Base-by-base conservation (phyloP, 2,329 filamentous ascomycete species). In the Aquanectria penicillioides region DNA sequence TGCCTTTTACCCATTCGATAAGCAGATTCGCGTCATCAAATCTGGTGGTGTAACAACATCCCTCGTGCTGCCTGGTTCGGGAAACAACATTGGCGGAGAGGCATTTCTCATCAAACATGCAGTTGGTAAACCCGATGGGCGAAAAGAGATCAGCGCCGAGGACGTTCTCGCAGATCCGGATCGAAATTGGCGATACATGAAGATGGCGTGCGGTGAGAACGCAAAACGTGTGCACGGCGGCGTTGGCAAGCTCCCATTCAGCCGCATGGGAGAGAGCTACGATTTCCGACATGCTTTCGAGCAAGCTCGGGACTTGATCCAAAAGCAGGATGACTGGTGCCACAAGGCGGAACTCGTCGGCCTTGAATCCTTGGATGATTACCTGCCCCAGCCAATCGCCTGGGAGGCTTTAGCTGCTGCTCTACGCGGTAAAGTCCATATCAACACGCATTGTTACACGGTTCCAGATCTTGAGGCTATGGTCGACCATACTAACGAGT, bases 121-220 rank as follows among this genome's bases (percentile, higher is more conserved):
- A 9, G 83, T 89, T 10, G 87, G 87, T 17, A 80, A 79, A 53
- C 66, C 77, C 0, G 83, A 89, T 62, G 86, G 88, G 4, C 82
- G 88, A 18, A 76, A 80, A 13, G 88, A 91, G 71, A 82, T 88
- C 37, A 89, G 87, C 50, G 86, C 84, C 3, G 75, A 80, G 20
- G 85, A 89, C 63, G 81, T 91, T 77, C 78, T 91, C 9, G 88
- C 89, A 1, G 86, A 90, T 48, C 88, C 88, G 1, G 87, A 89
- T 36, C 79, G 80, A 18, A 84, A 78, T 59, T 89, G 87, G 84
- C 81, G 89, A 17, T 91, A 89, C 72, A 89, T 92, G 81, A 91
- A 92, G 77, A 91, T 91, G 88, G 89, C 89, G 0, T 91, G 88
- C 63, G 89, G 89, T 29, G 89, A 91, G 74, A 91, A 91, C 66